Base-by-base conservation (phyloP, 1,139 yeast species). In the Taiozyma onychis region DNA sequence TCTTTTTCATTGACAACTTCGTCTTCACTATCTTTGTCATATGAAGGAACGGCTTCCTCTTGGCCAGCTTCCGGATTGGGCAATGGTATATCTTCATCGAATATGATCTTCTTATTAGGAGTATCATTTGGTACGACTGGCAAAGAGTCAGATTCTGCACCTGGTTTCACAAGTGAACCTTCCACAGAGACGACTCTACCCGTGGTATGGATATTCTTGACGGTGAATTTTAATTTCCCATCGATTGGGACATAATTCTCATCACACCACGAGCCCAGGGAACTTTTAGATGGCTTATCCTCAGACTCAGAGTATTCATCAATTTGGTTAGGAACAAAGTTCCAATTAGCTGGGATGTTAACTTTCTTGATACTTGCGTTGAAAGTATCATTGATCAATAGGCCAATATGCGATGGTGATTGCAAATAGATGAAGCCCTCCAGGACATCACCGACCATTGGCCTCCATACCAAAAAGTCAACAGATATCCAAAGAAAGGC, bases 361-460 rank as follows among this genome's bases (percentile, higher is more conserved):
- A 78, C 85, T 66, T 88, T 83, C 67, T 88, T 88, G 57, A 93
- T 89, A 49, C 95, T 83, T 35, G 97, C 98, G 70, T 93, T 95
- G 73, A 93, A 93, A 1, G 96, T 88, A 68, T 93, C 98, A 66
- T 88, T 93, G 48, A 93, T 77, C 59, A 93, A 77, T 56, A 93
- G 74, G 54, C 98, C 98, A 62, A 95, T 85, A 65, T 93, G 99
- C 9, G 96, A 86, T 16, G 96, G 97, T 1, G 97, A 85, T 72
- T 91, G 97, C 79, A 93, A 82, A 71, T 89, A 89, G 51, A 88
- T 78, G 72, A 82, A 78, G 7, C 99, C 99, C 65, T 91, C 96
- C 34, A 91, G 69, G 2, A 75, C 71, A 63, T 93, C 98, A 6
- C 96, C 97, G 14, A 82, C 75, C 59, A 80, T 81, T 5, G 99